phyloP scores from a whole-genome alignment of 495 filamentous ascomycete species.

The Neurospora tetrasperma region DNA sequence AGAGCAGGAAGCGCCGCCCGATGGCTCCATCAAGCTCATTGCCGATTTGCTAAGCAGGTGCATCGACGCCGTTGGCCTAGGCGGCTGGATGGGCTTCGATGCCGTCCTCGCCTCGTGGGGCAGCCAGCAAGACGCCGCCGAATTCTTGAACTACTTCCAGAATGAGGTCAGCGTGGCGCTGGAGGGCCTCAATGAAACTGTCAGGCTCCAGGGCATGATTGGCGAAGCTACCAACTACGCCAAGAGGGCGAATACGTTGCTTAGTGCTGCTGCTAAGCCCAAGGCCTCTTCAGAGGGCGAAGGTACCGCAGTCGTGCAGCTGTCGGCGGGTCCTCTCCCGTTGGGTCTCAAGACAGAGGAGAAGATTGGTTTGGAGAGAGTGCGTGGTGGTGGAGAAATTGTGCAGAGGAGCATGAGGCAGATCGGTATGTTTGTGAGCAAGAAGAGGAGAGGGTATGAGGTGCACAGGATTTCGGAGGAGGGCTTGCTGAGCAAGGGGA shows the following conservation, averaged over 20 bases:
- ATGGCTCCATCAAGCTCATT: conserved; percentile 48
- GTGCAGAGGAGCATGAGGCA: conserved; percentile 54
- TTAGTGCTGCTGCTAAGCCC: background rate
- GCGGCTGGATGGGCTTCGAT: conserved; percentile 65
- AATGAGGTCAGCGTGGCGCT: conserved; percentile 66
- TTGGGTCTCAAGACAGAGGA: conserved; percentile 60
- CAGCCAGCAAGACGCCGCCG: conserved; percentile 38
- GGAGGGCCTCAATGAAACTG: conserved; percentile 65
- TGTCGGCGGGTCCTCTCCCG: conserved; percentile 37
- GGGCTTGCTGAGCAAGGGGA: conserved; percentile 8
- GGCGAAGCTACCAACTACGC: conserved; percentile 61
- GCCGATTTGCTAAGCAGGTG: conserved; percentile 61
- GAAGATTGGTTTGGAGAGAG: conserved; percentile 40
- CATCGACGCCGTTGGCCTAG: conserved; percentile 74
- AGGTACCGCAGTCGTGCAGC: conserved; percentile 2
- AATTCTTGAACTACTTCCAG: conserved; percentile 58
- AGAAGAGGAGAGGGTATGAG: conserved; percentile 65
- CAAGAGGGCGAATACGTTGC: conserved; percentile 31
- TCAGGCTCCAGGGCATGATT: conserved; percentile 55
- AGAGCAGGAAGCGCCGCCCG: conserved; percentile 42
- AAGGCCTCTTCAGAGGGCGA: conserved; percentile 1
- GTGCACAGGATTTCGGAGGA: conserved; percentile 57
- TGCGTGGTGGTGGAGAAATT: conserved; percentile 53
- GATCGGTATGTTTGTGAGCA: conserved; percentile 60
- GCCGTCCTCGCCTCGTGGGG: conserved; percentile 34